These are phyloP conservation scores for Brassica juncea DNA, from an alignment of 345 rosid species.

Conservation along the genomic window DNA sequence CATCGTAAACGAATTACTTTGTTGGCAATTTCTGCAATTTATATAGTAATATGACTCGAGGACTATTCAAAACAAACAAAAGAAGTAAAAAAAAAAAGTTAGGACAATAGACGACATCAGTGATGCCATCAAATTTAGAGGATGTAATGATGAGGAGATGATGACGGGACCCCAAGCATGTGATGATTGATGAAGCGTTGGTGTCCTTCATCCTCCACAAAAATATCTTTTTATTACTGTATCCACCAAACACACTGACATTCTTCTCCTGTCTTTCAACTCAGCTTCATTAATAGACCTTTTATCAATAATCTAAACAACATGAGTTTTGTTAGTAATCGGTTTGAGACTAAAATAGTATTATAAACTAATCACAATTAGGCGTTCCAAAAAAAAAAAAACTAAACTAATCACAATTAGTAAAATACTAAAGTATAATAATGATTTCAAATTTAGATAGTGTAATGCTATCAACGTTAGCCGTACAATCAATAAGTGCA, in stretches of 20 bases:
- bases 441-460: too few relatives aligned
- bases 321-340: neutral
- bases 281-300: neutral
- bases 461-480: too few relatives aligned
- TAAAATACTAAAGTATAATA: too few relatives aligned
- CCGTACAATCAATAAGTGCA: too few relatives aligned
- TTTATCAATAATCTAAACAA: neutral
- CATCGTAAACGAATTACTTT: neutral
- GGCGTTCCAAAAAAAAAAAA: too few relatives aligned
- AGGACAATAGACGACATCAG: neutral
- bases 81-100: neutral
- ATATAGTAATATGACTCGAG: neutral
- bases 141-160: slow-evolving; percentile 4
- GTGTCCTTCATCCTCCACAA: neutral
- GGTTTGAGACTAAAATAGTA: neutral
- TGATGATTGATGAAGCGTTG: neutral
- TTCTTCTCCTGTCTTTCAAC: neutral
- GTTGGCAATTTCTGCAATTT: neutral
- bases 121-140: neutral
- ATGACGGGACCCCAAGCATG: neutral
- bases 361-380: too few relatives aligned
- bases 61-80: neutral
- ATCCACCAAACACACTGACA: neutral
- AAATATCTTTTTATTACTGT: neutral
- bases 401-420: too few relatives aligned